Conservation (phyloP, 208 protist species). For the Crithidia sp. region DNA sequence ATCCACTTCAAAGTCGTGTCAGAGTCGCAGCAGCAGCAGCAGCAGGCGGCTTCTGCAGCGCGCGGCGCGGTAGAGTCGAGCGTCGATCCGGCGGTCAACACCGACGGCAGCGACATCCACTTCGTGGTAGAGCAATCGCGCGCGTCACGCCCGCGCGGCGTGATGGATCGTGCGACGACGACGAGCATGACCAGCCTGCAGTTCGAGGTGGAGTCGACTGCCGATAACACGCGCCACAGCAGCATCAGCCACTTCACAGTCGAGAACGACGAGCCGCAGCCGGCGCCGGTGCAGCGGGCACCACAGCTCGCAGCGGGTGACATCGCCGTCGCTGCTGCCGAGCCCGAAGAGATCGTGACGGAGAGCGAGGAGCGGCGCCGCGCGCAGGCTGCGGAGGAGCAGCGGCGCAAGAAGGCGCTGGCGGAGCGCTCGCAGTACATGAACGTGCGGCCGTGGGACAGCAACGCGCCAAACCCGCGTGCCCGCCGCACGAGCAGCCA, state of each 20-base stretch:
- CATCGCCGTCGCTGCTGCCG: neutral
- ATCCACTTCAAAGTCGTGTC: conserved; percentile 25
- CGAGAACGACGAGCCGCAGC: conserved; percentile 16
- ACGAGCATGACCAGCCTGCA: conserved; percentile 14
- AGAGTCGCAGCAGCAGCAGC: neutral
- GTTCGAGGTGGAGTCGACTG: conserved; percentile 29
- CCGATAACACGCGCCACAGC: conserved; percentile 15
- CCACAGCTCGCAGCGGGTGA: neutral
- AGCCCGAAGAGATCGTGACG: conserved; percentile 2
- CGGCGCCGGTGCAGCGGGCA: neutral
- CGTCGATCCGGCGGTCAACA: neutral
- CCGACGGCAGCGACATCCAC: conserved; percentile 18
- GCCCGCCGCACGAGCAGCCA: conserved; percentile 33
- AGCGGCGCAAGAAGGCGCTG: conserved; percentile 22
- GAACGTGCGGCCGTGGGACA: conserved; percentile 17
- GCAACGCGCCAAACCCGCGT: conserved; percentile 24
- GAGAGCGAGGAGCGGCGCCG: conserved; percentile 17
- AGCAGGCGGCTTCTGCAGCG: neutral
- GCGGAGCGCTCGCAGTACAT: conserved; percentile 28
- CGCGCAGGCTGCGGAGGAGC: conserved; percentile 14
- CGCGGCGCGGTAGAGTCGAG: neutral
- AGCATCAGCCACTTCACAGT: conserved; percentile 28
- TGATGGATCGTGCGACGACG: neutral
- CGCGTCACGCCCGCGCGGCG: conserved; percentile 8
- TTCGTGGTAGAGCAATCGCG: conserved; percentile 17